Base-by-base conservation (phyloP, 495 filamentous ascomycete species). In the Tuber microsphaerosporum region DNA sequence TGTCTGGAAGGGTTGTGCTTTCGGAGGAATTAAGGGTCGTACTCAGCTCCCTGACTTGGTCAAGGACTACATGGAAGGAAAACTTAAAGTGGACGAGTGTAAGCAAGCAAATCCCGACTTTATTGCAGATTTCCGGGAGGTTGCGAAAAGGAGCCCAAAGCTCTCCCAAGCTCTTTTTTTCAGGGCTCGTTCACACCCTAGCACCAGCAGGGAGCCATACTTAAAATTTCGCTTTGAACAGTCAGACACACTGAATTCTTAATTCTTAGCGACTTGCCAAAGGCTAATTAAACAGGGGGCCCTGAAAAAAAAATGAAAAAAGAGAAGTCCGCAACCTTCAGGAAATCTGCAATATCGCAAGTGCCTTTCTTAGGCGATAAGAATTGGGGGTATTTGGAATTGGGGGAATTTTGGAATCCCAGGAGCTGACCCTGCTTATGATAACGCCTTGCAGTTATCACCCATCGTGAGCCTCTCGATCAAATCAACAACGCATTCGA, bases 11-110 rank as follows among this genome's bases (percentile, higher is more conserved):
- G 95, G 95, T 75, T 97, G 94, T 83, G 95, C 95, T 41, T 99
- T 99, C 81, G 95, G 95, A 78, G 95, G 95, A 76, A 93, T 99
- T 87, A 99, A 99, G 88, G 95, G 95, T 76, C 93, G 95, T 81
- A 89, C 92, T 42, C 95, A 99, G 85, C 89, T 99, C 71, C 92
- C 92, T 46, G 91, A 88, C 73, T 89, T 99, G 42, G 94, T 99
- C 9, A 87, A 90, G 73, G 96, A 98, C 84, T 99, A 99, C 84
- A 88, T 97, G 84, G 87, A 87, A 39, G 94, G 94, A 77, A 88
- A 92, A 82, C 89, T 99, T 82, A 98, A 97, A 92, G 94, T 99
- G 61, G 96, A 99, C 82, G 95, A 99, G 87, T 98, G 81, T 83
- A 65, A 71, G 81, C 77, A 37, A 44, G 41, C 41, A 26, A 56